phyloP scores from a whole-genome alignment of 306 rosid genomes.

The Rubus parviflorus region DNA sequence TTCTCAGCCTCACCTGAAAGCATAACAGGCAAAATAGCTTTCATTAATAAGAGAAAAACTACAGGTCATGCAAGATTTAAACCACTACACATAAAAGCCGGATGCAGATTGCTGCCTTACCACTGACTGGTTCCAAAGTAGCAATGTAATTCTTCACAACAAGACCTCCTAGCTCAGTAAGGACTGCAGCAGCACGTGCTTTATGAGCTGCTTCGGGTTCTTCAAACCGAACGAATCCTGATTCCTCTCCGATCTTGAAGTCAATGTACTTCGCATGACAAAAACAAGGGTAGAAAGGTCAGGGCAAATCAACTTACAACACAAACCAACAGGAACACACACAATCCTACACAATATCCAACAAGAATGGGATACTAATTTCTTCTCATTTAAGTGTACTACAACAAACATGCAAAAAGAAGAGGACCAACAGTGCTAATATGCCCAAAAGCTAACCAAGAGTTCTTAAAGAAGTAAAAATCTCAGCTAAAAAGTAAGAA shows the following conservation, averaged over 20 bases:
- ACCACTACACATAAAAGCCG: neutral
- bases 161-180: conserved; percentile 70
- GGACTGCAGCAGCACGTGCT: conserved; percentile 86
- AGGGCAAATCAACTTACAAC: conserved; percentile 16
- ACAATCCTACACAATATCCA: neutral
- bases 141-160: conserved; percentile 72
- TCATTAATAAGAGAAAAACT: neutral
- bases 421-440: neutral
- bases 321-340: neutral
- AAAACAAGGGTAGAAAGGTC: conserved; percentile 9
- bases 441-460: neutral
- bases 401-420: neutral
- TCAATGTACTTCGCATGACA: conserved; percentile 57
- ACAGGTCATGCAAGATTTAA: neutral
- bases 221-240: conserved; percentile 79
- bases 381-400: neutral
- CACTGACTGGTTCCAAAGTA: conserved; percentile 71
- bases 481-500: conserved; percentile 9
- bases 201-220: conserved; percentile 82
- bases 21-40: conserved; percentile 8
- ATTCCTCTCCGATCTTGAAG: conserved; percentile 81
- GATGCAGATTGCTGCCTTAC: conserved; percentile 36
- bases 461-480: neutral
- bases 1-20: conserved; percentile 76
- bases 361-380: neutral